Percentiles rank a stretch among this genome's conserved stretches.
Conservation (phyloP, 2,329 filamentous ascomycete species). For the Exutisphaerella laricina region DNA sequence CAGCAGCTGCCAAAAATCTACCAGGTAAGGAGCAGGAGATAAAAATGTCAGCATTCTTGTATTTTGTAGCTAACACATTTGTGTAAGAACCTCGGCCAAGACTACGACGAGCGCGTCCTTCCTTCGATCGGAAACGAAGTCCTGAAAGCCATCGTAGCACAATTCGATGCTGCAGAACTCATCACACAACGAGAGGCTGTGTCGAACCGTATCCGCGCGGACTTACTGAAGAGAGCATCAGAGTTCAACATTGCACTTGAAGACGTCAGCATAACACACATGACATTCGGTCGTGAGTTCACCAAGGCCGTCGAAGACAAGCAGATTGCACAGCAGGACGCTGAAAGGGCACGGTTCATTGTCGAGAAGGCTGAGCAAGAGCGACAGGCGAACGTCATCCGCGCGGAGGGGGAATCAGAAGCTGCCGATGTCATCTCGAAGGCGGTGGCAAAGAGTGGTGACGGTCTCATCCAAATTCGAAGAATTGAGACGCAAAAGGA, state of each 20-base stretch:
- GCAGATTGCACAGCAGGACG: constrained; percentile 99
- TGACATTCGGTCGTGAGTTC: constrained; percentile 99
- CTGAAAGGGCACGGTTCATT: constrained; percentile 93
- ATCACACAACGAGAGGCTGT: constrained; percentile 99
- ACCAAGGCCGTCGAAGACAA: constrained; percentile 99
- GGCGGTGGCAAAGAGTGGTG: constrained; percentile 87
- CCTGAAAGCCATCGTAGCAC: constrained; percentile 50
- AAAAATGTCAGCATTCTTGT: not conserved
- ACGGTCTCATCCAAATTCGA: constrained; percentile 91
- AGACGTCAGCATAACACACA: constrained; percentile 98
- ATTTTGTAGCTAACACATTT: not conserved
- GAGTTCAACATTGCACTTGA: constrained; percentile 99
- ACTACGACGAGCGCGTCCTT: constrained; percentile 74
- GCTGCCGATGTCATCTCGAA: constrained; percentile 91
- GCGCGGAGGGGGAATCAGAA: constrained; percentile 96
- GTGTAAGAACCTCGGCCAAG: constrained; percentile 80
- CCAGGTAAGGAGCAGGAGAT: constrained; percentile 60
- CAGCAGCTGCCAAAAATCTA: constrained; percentile 94
- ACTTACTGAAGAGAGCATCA: constrained; percentile 83
- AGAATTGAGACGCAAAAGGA: constrained; percentile 96
- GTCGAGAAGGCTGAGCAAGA: constrained; percentile 99
- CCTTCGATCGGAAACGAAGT: constrained; percentile 53
- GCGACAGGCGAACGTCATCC: constrained; percentile 95
- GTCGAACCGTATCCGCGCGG: constrained; percentile 84
- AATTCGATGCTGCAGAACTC: constrained; percentile 55